Evolutionary conservation across 1,284 basidiomycete species (phyloP), one percentile per base, ranked within the genome.

Genomic region (Xerocomus nothofagi): DNA sequence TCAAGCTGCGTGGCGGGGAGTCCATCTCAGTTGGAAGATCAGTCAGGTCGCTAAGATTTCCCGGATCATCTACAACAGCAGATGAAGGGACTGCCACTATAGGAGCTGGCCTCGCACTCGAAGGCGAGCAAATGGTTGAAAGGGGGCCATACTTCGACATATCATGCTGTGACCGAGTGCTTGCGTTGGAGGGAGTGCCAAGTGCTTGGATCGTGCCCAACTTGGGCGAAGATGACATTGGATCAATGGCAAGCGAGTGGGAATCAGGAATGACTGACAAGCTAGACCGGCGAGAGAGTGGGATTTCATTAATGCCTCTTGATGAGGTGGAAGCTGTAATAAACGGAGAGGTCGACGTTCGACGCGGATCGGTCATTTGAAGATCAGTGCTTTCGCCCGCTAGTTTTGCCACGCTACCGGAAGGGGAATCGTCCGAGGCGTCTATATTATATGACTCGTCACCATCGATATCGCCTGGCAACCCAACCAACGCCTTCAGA

Each of bases 41-140:
- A 6, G 66, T 67, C 44, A 65, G 46, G 15, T 63, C 63, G 29
- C 63, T 68, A 20, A 62, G 50, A 27, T 51, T 41, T 11, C 41
- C 60, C 1, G 39, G 11, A 38, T 63, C 53, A 23, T 63, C 60
- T 18, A 20, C 9, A 23, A 8, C 5, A n/a, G 21, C 10, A 18
- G 12, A 45, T 15, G 36, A 39, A 49, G 41, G 39, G 21, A 43
- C 40, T 24, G 23, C 17, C 24, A 20, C 14, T 8, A 26, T 20
- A 38, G n/a, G 17, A 29, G 37, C 30, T 15, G 42, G 44, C 21
- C 14, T 37, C 3, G 21, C n/a, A 18, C 29, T 29, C n/a, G 23
- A 11, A 42, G 48, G 33, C n/a, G 44, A 52, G 30, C 29, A 31
- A 23, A 17, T 44, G 24, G 18, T 36, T 17, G 29, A 34, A 34